These are phyloP conservation scores for Alternaria atra DNA, from an alignment of 2,329 filamentous ascomycete genomes.

Conservation along the genomic window DNA sequence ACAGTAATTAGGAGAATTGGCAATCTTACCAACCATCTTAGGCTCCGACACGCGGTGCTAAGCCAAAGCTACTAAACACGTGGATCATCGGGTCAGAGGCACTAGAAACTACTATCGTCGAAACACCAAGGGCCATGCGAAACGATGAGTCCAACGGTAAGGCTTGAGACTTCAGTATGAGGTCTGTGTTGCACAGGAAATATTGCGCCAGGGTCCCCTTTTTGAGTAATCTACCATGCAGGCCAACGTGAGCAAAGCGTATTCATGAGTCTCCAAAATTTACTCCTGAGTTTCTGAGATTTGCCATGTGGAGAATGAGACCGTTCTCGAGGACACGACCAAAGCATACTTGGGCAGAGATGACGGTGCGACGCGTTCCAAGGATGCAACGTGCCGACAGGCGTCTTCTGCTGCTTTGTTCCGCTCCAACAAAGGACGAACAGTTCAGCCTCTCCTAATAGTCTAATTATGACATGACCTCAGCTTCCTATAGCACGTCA, in stretches of 20 bases:
- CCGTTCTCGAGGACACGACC: conserved; percentile 2
- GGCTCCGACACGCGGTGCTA: conserved; percentile 21
- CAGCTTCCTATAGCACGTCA: conserved; percentile 17
- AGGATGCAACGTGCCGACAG: conserved; percentile 20
- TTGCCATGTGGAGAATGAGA: conserved; percentile 6
- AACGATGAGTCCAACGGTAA: conserved; percentile 25
- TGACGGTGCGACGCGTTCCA: conserved; percentile 19
- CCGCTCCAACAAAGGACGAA: conserved; percentile 39
- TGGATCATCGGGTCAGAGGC: conserved; percentile 17
- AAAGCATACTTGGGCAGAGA: conserved; percentile 5
- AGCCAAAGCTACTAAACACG: conserved; percentile 19
- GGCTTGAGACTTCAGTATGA: conserved; percentile 33
- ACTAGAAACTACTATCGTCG: conserved; percentile 14
- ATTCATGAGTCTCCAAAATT: conserved; percentile 8
- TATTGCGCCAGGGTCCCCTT: conserved; percentile 31
- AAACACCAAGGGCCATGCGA: conserved; percentile 25
- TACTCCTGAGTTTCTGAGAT: conserved; percentile 1
- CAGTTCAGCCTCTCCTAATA: conserved; percentile 26
- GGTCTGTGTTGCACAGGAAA: conserved; percentile 37
- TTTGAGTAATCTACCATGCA: conserved; percentile 42
- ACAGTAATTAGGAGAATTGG: conserved; percentile 26
- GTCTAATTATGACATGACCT: conserved; percentile 38
- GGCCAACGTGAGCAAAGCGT: conserved; percentile 31
- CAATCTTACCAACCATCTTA: conserved; percentile 32
- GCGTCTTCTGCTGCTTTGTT: conserved; percentile 26